Evolutionary conservation across 805 yeast genomes (phyloP).

Genomic region (Schwanniomyces pseudopolymorphus): DNA sequence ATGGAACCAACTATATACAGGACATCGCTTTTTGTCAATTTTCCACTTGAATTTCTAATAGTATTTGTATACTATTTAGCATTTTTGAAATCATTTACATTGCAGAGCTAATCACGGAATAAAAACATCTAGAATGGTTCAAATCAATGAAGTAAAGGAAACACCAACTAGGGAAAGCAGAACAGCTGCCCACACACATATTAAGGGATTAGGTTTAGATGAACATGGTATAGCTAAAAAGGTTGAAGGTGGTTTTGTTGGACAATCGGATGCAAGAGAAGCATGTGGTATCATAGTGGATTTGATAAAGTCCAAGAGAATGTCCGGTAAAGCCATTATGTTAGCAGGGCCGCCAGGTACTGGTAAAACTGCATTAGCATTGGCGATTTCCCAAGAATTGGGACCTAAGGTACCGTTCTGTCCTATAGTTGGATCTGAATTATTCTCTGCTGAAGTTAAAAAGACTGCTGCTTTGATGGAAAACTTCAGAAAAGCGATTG

Average conservation of each 20-base stretch:
- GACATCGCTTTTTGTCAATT: slow-evolving; percentile 3
- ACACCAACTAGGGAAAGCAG: slow-evolving; percentile 53
- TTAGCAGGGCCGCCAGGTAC: slow-evolving; percentile 98
- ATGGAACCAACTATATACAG: not conserved
- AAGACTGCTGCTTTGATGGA: slow-evolving; percentile 97
- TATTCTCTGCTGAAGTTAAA: slow-evolving; percentile 93
- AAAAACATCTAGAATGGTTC: slow-evolving; percentile 53
- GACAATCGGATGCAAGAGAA: slow-evolving; percentile 73
- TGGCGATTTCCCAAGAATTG: slow-evolving; percentile 92
- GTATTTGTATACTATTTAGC: not conserved
- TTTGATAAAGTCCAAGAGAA: slow-evolving; percentile 84
- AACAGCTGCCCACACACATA: slow-evolving; percentile 96
- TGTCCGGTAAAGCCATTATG: slow-evolving; percentile 94
- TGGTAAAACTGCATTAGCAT: slow-evolving; percentile 95
- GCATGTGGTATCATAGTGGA: slow-evolving; percentile 96
- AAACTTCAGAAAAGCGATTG: slow-evolving; percentile 94
- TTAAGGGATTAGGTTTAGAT: slow-evolving; percentile 91
- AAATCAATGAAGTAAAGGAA: slow-evolving; percentile 74
- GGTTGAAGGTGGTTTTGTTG: slow-evolving; percentile 87
- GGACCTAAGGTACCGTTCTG: slow-evolving; percentile 98
- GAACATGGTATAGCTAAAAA: slow-evolving; percentile 83
- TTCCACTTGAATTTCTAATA: not conserved
- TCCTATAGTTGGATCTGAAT: slow-evolving; percentile 93
- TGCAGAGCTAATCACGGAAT: not conserved
- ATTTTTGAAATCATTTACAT: not conserved